Base-by-base conservation (phyloP, 2,329 filamentous ascomycete species). In the Ramularia collo-cygni region DNA sequence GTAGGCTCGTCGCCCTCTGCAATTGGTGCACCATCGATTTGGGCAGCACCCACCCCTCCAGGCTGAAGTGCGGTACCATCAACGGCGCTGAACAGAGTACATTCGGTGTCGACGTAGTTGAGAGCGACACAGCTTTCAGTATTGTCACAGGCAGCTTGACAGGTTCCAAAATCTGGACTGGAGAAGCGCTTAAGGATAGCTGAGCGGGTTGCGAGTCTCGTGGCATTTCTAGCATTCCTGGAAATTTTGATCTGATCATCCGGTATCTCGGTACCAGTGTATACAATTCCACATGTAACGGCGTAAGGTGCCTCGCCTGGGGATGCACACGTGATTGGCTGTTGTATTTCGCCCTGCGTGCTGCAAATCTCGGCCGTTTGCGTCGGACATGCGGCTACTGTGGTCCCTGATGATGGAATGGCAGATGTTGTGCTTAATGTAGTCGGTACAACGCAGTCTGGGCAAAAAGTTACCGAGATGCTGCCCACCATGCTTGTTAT, bases 61-160 rank as follows among this genome's bases (percentile, higher is more conserved):
- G 48, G 42, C 9, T 50, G 33, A 14, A 37, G 24, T 6, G 38
- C 39, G 10, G 51, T 49, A 4, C 58, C 56, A 10, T 53, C 54
- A 8, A 59, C 46, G 3, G 45, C 27, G 35, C 54, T 57, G 33
- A 60, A 52, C 8, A 60, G 32, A 1, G 54, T 58, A 36, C 58
- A 61, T n/a, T 55, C 44, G 14, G 38, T 53, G 7, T 39, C 48
- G 14, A 6, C 10, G 37, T 55, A 60, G 29, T 59, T 57, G 31
- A 55, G 45, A 2, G 52, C 57, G 4, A 54, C 52, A 32, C 59
- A 62, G 3, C 47, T 38, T 4, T 42, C 34, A 4, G 49, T 57
- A 9, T 28, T 28, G 15, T 55, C 50, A 37, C 59, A 62, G 7
- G 48, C 41, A 2, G 37, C 38, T 26, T 44, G 40, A 30, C 52